Conservation (phyloP, 2,329 filamentous ascomycete genomes). For the Cytospora mali region DNA sequence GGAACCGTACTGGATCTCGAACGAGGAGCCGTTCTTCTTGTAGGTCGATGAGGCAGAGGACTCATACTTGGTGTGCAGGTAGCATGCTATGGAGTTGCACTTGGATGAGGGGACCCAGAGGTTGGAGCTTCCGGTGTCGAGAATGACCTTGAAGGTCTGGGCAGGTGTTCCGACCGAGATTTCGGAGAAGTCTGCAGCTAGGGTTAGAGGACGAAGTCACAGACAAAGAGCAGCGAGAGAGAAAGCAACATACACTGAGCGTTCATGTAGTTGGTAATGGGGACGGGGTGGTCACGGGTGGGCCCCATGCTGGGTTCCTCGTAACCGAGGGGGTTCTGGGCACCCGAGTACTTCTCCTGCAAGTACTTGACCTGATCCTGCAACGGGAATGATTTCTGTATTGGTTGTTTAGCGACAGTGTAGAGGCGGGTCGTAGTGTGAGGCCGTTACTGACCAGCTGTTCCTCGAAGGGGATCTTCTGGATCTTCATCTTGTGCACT, state of each 20-base stretch:
- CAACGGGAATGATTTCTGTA: slow-evolving; percentile 74
- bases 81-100: slow-evolving; percentile 96
- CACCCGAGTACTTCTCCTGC: slow-evolving; percentile 94
- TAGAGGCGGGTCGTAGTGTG: not conserved
- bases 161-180: slow-evolving; percentile 90
- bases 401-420: slow-evolving; percentile 21
- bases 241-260: slow-evolving; percentile 80
- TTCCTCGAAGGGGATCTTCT: slow-evolving; percentile 91
- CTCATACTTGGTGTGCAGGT: slow-evolving; percentile 96
- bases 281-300: slow-evolving; percentile 71
- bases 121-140: slow-evolving; percentile 98
- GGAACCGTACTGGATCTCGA: slow-evolving; percentile 94
- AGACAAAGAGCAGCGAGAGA: slow-evolving; percentile 11
- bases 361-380: slow-evolving; percentile 80
- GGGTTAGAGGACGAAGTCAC: slow-evolving; percentile 5
- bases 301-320: slow-evolving; percentile 23
- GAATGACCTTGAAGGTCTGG: slow-evolving; percentile 96
- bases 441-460: slow-evolving; percentile 72
- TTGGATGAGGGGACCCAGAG: slow-evolving; percentile 93
- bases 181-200: slow-evolving; percentile 85
- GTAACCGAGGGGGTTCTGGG: slow-evolving; percentile 27
- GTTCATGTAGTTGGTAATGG: slow-evolving; percentile 97
- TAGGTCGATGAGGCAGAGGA: slow-evolving; percentile 85
- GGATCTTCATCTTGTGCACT: slow-evolving; percentile 94
- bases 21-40: slow-evolving; percentile 89